These are phyloP conservation scores for Ophiostoma perfectum DNA, from an alignment of 2,329 filamentous ascomycete genomes.

Conservation along the genomic window DNA sequence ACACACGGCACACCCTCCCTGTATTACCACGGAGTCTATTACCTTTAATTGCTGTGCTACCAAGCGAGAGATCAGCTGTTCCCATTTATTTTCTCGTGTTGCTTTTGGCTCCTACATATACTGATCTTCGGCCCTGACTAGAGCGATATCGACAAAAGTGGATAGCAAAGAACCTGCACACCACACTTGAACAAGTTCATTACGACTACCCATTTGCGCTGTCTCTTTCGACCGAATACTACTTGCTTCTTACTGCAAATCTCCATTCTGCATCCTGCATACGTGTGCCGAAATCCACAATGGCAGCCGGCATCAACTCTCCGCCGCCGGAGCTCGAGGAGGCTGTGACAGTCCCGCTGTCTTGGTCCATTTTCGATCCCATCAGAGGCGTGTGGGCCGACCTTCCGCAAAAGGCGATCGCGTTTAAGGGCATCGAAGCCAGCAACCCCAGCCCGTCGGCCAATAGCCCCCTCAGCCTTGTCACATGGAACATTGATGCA, in stretches of 20 bases:
- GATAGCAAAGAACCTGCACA: conserved; percentile 8
- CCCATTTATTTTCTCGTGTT: neutral
- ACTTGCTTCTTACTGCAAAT: neutral
- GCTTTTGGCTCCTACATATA: neutral
- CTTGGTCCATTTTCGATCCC: conserved; percentile 4
- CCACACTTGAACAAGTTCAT: neutral
- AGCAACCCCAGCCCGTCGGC: neutral
- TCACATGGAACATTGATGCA: conserved; percentile 35
- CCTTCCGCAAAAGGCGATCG: neutral
- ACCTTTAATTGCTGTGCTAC: too few species aligned
- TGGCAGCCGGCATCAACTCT: neutral
- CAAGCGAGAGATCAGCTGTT: too few species aligned
- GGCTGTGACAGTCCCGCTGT: conserved; percentile 1
- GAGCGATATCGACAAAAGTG: neutral
- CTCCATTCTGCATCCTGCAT: neutral
- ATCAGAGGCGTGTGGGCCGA: neutral
- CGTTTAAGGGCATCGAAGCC: neutral
- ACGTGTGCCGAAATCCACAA: neutral
- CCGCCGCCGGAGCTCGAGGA: neutral
- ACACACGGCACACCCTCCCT: neutral
- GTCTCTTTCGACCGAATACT: neutral
- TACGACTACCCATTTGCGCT: neutral
- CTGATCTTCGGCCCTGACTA: neutral
- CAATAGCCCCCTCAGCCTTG: conserved; percentile 25
- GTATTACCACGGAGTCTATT: neutral